These are phyloP conservation scores for Aschersonia sp. DNA, from an alignment of 2,329 filamentous ascomycete species.

Conservation along the genomic window DNA sequence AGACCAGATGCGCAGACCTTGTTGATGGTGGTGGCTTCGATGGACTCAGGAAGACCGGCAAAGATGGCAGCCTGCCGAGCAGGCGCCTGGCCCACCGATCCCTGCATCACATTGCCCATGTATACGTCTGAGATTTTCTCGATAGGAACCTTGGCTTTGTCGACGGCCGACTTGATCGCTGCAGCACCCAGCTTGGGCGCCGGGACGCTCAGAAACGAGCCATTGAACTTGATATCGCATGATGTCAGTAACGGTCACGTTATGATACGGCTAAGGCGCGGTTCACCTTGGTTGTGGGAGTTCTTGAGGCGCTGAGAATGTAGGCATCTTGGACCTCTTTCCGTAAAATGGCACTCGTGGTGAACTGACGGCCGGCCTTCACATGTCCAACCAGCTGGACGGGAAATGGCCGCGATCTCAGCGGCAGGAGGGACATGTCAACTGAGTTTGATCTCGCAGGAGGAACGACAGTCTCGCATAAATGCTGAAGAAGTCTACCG, in stretches of 20 bases:
- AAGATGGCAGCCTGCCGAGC: slow-evolving; percentile 84
- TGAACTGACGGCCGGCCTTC: slow-evolving; percentile 30
- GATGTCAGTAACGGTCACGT: neutral
- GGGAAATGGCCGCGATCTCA: slow-evolving; percentile 18
- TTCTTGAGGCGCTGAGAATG: slow-evolving; percentile 80
- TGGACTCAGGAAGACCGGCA: slow-evolving; percentile 64
- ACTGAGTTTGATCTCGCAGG: neutral
- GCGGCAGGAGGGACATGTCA: slow-evolving; percentile 17
- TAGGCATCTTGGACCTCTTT: slow-evolving; percentile 81
- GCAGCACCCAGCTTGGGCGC: slow-evolving; percentile 81
- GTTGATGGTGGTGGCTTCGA: slow-evolving; percentile 90
- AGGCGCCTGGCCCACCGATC: slow-evolving; percentile 72
- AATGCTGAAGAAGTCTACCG: neutral
- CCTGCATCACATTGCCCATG: slow-evolving; percentile 92
- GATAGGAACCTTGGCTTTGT: slow-evolving; percentile 70
- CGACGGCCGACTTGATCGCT: slow-evolving; percentile 81
- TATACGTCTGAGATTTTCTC: slow-evolving; percentile 84
- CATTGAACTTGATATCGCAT: slow-evolving; percentile 60
- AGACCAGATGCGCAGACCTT: slow-evolving; percentile 95
- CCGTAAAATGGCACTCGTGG: slow-evolving; percentile 24
- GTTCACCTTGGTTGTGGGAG: slow-evolving; percentile 72
- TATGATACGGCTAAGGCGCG: neutral
- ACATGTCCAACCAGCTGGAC: slow-evolving; percentile 24
- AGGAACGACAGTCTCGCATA: neutral
- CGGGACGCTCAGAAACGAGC: slow-evolving; percentile 67